A percentile compares a stretch with the other conserved stretches of the same genome.
phyloP scores from a whole-genome alignment of 768 basidiomycete species.

The Suillus placidus region DNA sequence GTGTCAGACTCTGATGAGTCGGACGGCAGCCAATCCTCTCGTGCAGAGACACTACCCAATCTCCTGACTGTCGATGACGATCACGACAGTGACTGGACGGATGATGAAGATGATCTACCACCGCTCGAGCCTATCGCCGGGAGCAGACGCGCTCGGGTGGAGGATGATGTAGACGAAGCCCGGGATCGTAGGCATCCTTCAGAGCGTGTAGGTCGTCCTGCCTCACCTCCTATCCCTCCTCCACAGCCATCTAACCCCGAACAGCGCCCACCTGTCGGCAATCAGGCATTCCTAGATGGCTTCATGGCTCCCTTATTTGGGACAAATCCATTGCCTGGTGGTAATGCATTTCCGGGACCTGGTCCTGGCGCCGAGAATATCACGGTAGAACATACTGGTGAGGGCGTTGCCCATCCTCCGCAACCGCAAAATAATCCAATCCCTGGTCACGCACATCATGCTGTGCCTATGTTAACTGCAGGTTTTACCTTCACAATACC shows the following conservation, averaged over 20 bases:
- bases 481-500: constrained; percentile 42
- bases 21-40: constrained; percentile 31
- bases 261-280: constrained; percentile 17
- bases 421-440: constrained; percentile 25
- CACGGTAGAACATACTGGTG: constrained; percentile 32
- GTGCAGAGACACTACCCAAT: constrained; percentile 32
- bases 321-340: constrained; percentile 14
- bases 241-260: constrained; percentile 27
- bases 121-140: constrained; percentile 34
- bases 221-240: constrained; percentile 23
- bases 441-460: constrained; percentile 25
- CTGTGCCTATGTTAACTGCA: constrained; percentile 27
- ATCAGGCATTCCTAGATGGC: constrained; percentile 15
- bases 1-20: constrained; percentile 42
- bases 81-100: constrained; percentile 30
- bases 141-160: constrained; percentile 57
- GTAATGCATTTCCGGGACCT: neutral
- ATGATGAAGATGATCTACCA: constrained; percentile 35
- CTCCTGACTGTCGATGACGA: constrained; percentile 35
- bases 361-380: constrained; percentile 18
- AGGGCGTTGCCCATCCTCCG: constrained; percentile 24
- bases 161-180: constrained; percentile 63
- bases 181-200: constrained; percentile 68
- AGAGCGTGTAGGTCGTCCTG: constrained; percentile 47
- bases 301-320: constrained; percentile 33